Percentiles rank a stretch among this genome's conserved stretches.
Evolutionary conservation across 1,284 basidiomycete species (phyloP).

Genomic region (Cerioporus squamosus): DNA sequence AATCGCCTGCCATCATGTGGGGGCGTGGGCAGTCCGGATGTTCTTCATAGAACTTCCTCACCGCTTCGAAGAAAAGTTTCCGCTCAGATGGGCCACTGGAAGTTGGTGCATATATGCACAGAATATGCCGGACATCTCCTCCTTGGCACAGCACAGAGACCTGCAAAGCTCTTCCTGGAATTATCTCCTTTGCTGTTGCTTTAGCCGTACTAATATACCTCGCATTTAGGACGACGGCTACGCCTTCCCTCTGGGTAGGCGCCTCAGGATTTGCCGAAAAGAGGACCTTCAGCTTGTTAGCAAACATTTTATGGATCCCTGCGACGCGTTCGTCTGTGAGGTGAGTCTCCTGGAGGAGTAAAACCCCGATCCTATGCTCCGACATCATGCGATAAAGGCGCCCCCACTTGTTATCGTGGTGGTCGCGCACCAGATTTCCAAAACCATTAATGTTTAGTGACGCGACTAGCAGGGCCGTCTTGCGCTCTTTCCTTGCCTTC

Average conservation of each 20-base stretch:
- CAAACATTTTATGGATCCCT: background rate
- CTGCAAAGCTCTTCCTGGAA: conserved; percentile 1
- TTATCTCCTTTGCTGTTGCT: background rate
- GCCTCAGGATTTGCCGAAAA: background rate
- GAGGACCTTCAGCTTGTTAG: background rate
- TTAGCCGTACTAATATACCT: background rate
- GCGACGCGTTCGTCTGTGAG: background rate
- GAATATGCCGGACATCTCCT: conserved; percentile 19
- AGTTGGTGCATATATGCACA: conserved; percentile 39
- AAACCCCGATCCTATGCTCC: background rate
- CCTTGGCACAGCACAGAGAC: conserved; percentile 19
- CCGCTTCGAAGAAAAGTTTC: conserved; percentile 33
- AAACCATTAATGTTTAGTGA: background rate
- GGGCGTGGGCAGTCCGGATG: conserved; percentile 19
- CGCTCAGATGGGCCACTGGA: conserved; percentile 36
- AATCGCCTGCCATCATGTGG: conserved; percentile 44
- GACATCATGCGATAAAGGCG: background rate
- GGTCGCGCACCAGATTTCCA: background rate
- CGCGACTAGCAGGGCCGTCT: background rate
- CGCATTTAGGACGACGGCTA: background rate
- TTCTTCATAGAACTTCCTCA: conserved; percentile 20
- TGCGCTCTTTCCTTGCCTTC: no score
- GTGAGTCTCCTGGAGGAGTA: conserved; percentile 11
- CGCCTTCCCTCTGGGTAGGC: conserved; percentile 3
- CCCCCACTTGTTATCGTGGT: conserved; percentile 1